Percentiles rank a stretch among this genome's conserved stretches.
Evolutionary conservation across 192 early-diverging fungal species (phyloP).

Genomic region (Podila epicladia): DNA sequence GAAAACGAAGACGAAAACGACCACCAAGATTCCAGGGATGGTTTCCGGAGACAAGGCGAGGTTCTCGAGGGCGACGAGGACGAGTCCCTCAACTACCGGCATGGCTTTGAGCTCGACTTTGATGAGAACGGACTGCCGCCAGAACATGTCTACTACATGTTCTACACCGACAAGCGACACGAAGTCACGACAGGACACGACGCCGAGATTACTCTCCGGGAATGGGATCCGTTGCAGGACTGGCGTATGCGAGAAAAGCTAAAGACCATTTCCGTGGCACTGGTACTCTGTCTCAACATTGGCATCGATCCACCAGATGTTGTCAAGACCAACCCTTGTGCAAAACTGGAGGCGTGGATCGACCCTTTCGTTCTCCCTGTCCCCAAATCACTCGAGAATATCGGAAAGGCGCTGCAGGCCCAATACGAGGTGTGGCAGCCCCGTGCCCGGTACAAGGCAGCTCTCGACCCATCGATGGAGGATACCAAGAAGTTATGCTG

Average conservation of each 20-base stretch:
- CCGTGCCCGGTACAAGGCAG: slow-evolving; percentile 81
- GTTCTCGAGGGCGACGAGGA: slow-evolving; percentile 31
- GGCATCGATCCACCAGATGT: slow-evolving; percentile 96
- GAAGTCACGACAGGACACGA: slow-evolving; percentile 51
- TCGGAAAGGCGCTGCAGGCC: slow-evolving; percentile 88
- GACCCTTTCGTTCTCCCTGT: slow-evolving; percentile 86
- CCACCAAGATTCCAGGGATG: slow-evolving; percentile 9
- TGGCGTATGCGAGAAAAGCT: slow-evolving; percentile 67
- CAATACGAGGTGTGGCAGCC: slow-evolving; percentile 95
- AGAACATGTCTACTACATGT: slow-evolving; percentile 55
- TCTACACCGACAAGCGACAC: slow-evolving; percentile 67
- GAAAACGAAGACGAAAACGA: slow-evolving; percentile 31
- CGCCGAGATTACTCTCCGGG: slow-evolving; percentile 36
- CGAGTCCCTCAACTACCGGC: slow-evolving; percentile 43
- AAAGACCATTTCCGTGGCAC: slow-evolving; percentile 87
- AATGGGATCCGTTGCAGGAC: slow-evolving; percentile 56
- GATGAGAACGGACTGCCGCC: slow-evolving; percentile 61
- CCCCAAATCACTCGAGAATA: slow-evolving; percentile 84
- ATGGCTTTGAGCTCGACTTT: slow-evolving; percentile 61
- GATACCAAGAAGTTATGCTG: slow-evolving; percentile 92
- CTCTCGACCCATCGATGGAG: slow-evolving; percentile 92
- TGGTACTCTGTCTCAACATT: slow-evolving; percentile 95
- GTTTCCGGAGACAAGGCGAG: slow-evolving; percentile 32
- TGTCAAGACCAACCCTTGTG: slow-evolving; percentile 86
- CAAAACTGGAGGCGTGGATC: slow-evolving; percentile 95